Evolutionary conservation across 2,329 filamentous ascomycete genomes (phyloP), one percentile per base, ranked within the genome.

Genomic region (Phoma sp.): DNA sequence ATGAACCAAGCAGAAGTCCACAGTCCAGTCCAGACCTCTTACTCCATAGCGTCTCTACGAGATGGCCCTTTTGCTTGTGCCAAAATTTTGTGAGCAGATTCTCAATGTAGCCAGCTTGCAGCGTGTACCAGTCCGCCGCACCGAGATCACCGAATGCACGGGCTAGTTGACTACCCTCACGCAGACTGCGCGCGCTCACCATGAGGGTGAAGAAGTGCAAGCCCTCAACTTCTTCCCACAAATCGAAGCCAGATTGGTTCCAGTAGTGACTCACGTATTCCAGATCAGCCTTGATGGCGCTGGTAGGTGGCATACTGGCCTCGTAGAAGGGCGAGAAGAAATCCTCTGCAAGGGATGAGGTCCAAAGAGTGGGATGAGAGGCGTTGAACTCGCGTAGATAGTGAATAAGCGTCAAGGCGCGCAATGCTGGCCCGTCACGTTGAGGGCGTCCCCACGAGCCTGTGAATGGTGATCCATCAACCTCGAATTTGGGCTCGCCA

Each of bases 191-290:
- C 3, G 69, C 62, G 47, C 75, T 75, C 14, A 75, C 71, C 64
- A 75, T 74, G 8, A 69, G 62, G 6, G 72, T 77, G 62, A 76
- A 77, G 66, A 77, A 77, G 54, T 76, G 74, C 42, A 75, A 59
- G 4, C 78, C 77, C 32, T 73, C 64, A n/a, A 78, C 71, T 58
- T 79, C 77, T 48, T 79, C 77, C 77, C 77, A 79, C 1, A 79
- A 64, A 54, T 79, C 77, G 47, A 79, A 79, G 5, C 75, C 69
- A 5, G 66, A 68, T 25, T 73, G 61, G 25, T 74, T 74, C 77
- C 77, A 79, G 60, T 66, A 71, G 35, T 75, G 72, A 13, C 72
- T 71, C 4, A 77, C 71, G 51, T 79, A 79, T 46, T 79, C 77
- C 10, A 79, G 60, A 57, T 79, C 77, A 0, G 76, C 75, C 57